Evolutionary conservation across 306 rosid genomes (phyloP).

Genomic region (Fagus sylvatica): DNA sequence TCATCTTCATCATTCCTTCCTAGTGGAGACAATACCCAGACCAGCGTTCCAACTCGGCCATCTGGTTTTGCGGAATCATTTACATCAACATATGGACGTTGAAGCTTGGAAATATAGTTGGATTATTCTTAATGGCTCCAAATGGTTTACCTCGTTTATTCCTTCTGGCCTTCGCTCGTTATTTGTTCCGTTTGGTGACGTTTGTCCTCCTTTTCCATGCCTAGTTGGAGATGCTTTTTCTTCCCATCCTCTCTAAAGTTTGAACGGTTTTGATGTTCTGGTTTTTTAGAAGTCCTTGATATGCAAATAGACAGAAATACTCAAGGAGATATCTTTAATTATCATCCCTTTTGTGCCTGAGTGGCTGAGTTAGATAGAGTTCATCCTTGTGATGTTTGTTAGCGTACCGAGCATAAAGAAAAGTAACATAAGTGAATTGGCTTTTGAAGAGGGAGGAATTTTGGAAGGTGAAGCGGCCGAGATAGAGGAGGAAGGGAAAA

Average conservation of each 20-base stretch:
- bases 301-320: constrained; percentile 7
- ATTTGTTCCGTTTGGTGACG: not conserved
- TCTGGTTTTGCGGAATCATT: constrained; percentile 63
- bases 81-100: constrained; percentile 44
- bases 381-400: not conserved
- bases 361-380: not conserved
- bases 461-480: constrained; percentile 13
- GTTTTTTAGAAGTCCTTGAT: constrained; percentile 20
- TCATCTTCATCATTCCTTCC: constrained; percentile 30
- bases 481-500: not conserved
- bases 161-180: not conserved
- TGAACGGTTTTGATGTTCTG: constrained; percentile 11
- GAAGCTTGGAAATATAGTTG: constrained; percentile 26
- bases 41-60: constrained; percentile 54
- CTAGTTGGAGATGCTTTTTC: constrained; percentile 8
- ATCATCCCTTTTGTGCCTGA: not conserved
- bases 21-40: constrained; percentile 46
- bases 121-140: constrained; percentile 1
- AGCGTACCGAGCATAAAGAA: not conserved
- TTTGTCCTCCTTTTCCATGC: not conserved
- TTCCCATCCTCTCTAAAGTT: not conserved
- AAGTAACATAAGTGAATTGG: no score
- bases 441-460: not conserved
- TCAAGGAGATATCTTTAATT: not conserved
- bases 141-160: not conserved